Evolutionary conservation across 2,329 filamentous ascomycete genomes (phyloP).

Genomic region (Tolypocladium capitatum): DNA sequence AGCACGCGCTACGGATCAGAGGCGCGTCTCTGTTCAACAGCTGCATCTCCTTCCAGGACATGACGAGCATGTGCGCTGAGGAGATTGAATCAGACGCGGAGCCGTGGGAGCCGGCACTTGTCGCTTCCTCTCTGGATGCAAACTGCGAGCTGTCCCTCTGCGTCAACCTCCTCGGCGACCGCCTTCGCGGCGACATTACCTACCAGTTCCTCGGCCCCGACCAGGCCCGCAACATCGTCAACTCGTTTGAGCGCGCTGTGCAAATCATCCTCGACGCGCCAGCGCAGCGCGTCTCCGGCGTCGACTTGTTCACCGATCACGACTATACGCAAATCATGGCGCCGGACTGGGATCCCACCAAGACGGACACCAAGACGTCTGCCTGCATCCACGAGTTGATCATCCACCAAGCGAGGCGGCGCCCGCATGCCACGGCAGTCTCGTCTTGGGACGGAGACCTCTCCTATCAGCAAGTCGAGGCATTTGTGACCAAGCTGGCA

Average conservation of each 20-base stretch:
- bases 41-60: conserved; percentile 33
- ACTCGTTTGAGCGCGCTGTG: conserved; percentile 40
- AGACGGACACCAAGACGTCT: conserved; percentile 24
- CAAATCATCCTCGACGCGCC: conserved; percentile 29
- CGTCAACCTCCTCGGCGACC: conserved; percentile 26
- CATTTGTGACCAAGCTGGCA: conserved; percentile 23
- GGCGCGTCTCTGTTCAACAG: conserved; percentile 36
- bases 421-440: conserved; percentile 26
- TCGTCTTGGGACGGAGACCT: conserved; percentile 32
- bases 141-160: conserved; percentile 34
- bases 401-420: conserved; percentile 22
- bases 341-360: conserved; percentile 33
- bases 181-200: conserved; percentile 29
- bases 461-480: conserved; percentile 26
- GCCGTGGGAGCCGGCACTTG: conserved; percentile 5
- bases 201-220: conserved; percentile 27
- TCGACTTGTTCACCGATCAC: conserved; percentile 40
- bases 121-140: conserved; percentile 9
- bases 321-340: conserved; percentile 41
- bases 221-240: conserved; percentile 34
- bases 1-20: conserved; percentile 30
- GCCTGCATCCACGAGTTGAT: conserved; percentile 33
- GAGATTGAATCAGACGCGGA: not conserved
- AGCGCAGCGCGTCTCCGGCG: conserved; percentile 26
- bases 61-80: conserved; percentile 6